Evolutionary conservation across 805 yeast species (phyloP).

Genomic region (baker's yeast (Saccharomyces cerevisiae)): DNA sequence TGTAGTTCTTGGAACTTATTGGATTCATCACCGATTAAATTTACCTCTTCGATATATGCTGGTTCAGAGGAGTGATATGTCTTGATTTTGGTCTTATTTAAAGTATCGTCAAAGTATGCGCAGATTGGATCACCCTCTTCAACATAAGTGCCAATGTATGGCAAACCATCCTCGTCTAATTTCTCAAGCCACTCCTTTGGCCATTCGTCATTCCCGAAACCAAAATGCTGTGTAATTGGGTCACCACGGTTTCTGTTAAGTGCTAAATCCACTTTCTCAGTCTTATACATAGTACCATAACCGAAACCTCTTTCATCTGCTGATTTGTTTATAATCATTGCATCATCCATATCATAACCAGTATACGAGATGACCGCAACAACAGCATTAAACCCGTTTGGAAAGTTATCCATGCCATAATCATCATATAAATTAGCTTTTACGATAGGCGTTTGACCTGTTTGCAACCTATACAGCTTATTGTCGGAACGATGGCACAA

Average conservation of each 20-base stretch:
- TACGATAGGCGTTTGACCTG: slow-evolving; percentile 96
- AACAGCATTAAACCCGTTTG: slow-evolving; percentile 96
- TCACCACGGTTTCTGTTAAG: slow-evolving; percentile 80
- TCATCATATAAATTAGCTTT: slow-evolving; percentile 89
- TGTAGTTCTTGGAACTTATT: slow-evolving; percentile 68
- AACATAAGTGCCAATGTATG: slow-evolving; percentile 76
- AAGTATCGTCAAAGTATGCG: slow-evolving; percentile 84
- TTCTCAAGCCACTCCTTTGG: slow-evolving; percentile 85
- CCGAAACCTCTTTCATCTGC: slow-evolving; percentile 98
- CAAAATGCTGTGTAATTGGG: slow-evolving; percentile 88
- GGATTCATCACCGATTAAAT: slow-evolving; percentile 76
- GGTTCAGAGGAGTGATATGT: slow-evolving; percentile 92
- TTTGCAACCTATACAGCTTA: slow-evolving; percentile 83
- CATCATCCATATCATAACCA: slow-evolving; percentile 99
- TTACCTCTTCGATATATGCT: slow-evolving; percentile 91
- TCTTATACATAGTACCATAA: slow-evolving; percentile 92
- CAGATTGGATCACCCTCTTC: slow-evolving; percentile 94
- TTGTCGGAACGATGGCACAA: slow-evolving; percentile 87
- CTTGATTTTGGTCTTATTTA: slow-evolving; percentile 84
- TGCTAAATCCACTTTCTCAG: slow-evolving; percentile 80
- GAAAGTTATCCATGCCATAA: slow-evolving; percentile 96
- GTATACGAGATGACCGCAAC: slow-evolving; percentile 98
- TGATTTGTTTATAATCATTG: slow-evolving; percentile 94
- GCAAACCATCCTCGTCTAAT: slow-evolving; percentile 88
- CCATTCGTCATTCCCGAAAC: slow-evolving; percentile 89